Conservation (phyloP, 768 basidiomycete species). For the Lactarius indigo region DNA sequence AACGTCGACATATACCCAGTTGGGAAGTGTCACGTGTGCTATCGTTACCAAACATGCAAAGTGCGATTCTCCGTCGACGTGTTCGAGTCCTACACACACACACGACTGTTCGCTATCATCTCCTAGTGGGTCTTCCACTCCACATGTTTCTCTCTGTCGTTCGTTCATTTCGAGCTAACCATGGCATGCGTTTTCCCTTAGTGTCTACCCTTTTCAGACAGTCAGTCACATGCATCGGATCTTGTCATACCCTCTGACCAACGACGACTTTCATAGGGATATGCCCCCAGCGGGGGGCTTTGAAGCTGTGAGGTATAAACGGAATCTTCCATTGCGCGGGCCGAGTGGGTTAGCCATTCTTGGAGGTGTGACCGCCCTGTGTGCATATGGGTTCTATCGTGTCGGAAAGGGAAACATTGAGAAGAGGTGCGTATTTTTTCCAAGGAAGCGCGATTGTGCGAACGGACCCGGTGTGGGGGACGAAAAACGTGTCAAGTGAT, state of each 20-base stretch:
- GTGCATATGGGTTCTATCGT: conserved; percentile 88
- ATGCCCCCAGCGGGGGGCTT: conserved; percentile 95
- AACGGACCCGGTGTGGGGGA: conserved; percentile 49
- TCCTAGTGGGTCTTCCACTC: conserved; percentile 19
- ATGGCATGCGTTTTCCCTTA: conserved; percentile 28
- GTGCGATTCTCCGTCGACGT: not conserved
- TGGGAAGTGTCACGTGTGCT: conserved; percentile 18
- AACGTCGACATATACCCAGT: conserved; percentile 1
- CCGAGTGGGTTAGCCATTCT: conserved; percentile 84
- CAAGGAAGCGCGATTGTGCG: conserved; percentile 10
- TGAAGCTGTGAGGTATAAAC: conserved; percentile 89
- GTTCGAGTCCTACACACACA: not conserved
- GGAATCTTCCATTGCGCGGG: conserved; percentile 87
- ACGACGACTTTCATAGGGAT: conserved; percentile 54
- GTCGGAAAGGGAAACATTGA: conserved; percentile 89
- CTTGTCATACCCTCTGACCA: conserved; percentile 24
- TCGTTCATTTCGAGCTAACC: conserved; percentile 18
- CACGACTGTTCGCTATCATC: conserved; percentile 7
- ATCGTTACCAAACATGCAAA: not conserved
- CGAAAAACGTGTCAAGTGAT: conserved; percentile 58
- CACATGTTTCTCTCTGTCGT: conserved; percentile 2
- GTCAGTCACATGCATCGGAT: conserved; percentile 38
- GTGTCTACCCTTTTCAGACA: conserved; percentile 63
- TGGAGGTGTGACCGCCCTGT: conserved; percentile 79
- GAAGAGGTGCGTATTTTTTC: conserved; percentile 65